Conservation (phyloP, 1,284 basidiomycete species). For the Ustilago tritici region DNA sequence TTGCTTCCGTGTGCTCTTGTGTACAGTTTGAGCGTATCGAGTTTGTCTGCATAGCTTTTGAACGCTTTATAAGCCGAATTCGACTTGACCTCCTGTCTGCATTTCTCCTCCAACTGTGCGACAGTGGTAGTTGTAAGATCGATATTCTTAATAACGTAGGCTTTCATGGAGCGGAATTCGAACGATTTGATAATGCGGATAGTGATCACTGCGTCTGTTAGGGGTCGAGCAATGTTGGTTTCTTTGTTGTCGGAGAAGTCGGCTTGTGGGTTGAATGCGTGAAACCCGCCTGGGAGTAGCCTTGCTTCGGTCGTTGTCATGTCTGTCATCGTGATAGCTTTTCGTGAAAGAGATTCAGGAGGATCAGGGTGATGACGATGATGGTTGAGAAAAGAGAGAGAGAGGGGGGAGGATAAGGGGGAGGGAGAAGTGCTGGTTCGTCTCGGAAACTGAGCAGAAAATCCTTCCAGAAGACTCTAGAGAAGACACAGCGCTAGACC, state of each 20-base stretch:
- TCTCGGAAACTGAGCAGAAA: neutral
- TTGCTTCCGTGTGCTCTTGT: constrained; percentile 94
- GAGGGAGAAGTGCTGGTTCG: neutral
- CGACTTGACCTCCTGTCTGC: constrained; percentile 71
- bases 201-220: constrained; percentile 83
- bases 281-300: constrained; percentile 44
- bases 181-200: constrained; percentile 95
- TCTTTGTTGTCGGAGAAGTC: constrained; percentile 73
- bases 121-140: constrained; percentile 84
- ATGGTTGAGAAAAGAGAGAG: neutral
- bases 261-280: constrained; percentile 55
- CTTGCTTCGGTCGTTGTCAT: constrained; percentile 7
- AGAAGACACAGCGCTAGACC: neutral
- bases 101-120: constrained; percentile 79
- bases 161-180: constrained; percentile 88
- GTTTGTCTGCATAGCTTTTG: constrained; percentile 43
- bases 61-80: constrained; percentile 59
- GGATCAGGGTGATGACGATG: neutral
- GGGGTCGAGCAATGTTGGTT: constrained; percentile 78
- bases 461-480: constrained; percentile 33
- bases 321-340: constrained; percentile 10
- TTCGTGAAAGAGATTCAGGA: neutral
- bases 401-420: neutral
- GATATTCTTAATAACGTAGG: constrained; percentile 83
- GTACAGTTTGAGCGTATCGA: constrained; percentile 92